phyloP scores from a whole-genome alignment of 805 yeast species.

The Jamesozyma gamospora region DNA sequence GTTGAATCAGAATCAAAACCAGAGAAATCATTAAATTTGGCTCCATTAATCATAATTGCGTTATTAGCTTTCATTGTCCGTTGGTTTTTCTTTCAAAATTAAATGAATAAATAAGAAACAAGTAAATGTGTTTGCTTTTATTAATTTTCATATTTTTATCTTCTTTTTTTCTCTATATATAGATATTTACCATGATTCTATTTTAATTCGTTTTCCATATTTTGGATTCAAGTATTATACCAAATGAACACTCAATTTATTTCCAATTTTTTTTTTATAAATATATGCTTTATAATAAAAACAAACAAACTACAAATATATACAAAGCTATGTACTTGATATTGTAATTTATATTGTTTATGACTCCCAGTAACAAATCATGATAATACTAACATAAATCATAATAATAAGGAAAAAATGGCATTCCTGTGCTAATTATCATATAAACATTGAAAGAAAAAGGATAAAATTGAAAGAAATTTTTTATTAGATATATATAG shows the following conservation, averaged over 20 bases:
- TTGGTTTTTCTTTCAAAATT: conserved; percentile 43
- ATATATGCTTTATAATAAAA: no score
- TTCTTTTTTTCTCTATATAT: not conserved
- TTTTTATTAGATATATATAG: conserved; percentile 4
- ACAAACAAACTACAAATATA: no score
- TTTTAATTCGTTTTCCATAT: not conserved
- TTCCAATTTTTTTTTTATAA: not conserved
- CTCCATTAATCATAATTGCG: conserved; percentile 44
- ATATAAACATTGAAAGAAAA: no score
- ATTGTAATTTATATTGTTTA: no score
- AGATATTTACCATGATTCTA: not conserved
- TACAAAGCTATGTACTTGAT: no score
- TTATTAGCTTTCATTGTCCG: conserved; percentile 50
- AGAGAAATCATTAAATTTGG: conserved; percentile 44
- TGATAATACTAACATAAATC: no score
- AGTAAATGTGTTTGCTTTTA: no score
- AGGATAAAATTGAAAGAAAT: conserved; percentile 4
- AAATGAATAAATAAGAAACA: conserved; percentile 26
- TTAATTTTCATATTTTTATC: not conserved
- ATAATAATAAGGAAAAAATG: no score
- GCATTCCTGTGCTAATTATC: no score
- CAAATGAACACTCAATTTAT: not conserved
- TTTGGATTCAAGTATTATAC: not conserved
- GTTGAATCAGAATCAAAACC: conserved; percentile 14
- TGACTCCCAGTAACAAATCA: no score